Evolutionary conservation across 2,329 filamentous ascomycete species (phyloP).

Genomic region (Calonectria crousiana): DNA sequence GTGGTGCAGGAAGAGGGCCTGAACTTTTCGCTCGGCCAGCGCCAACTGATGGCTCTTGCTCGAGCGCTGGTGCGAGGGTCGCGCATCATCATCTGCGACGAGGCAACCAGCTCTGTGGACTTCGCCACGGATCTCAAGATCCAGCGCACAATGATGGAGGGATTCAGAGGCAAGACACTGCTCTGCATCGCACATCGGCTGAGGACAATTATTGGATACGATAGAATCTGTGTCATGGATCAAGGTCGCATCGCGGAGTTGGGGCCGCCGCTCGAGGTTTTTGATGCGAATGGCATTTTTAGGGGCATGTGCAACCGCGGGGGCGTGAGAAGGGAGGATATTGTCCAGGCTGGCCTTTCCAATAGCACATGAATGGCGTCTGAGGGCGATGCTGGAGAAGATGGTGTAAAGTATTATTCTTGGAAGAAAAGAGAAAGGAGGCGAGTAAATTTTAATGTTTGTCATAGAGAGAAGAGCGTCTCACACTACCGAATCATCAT

Average conservation of each 20-base stretch:
- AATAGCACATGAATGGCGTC: neutral
- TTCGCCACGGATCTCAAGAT: constrained; percentile 98
- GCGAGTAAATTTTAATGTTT: neutral
- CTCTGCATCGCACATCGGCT: constrained; percentile 93
- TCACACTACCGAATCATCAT: neutral
- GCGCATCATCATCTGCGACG: constrained; percentile 96
- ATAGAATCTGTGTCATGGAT: constrained; percentile 72
- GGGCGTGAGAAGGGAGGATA: constrained; percentile 7
- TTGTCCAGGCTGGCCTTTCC: neutral
- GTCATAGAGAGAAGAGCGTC: neutral
- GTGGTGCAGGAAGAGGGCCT: constrained; percentile 92
- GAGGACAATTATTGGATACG: constrained; percentile 92
- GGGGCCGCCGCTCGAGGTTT: constrained; percentile 4
- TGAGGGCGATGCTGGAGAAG: neutral
- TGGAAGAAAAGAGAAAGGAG: neutral
- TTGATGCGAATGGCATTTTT: constrained; percentile 3
- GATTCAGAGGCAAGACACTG: constrained; percentile 87
- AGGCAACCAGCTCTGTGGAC: constrained; percentile 92
- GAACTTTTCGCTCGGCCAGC: constrained; percentile 94
- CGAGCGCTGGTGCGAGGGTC: constrained; percentile 88
- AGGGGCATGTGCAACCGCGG: constrained; percentile 5
- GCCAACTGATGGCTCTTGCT: constrained; percentile 94
- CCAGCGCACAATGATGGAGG: constrained; percentile 85
- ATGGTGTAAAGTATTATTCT: neutral
- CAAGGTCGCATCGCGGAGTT: neutral